phyloP scores from a whole-genome alignment of 176 grass and related monocot species.

The Tuctoria greenei region DNA sequence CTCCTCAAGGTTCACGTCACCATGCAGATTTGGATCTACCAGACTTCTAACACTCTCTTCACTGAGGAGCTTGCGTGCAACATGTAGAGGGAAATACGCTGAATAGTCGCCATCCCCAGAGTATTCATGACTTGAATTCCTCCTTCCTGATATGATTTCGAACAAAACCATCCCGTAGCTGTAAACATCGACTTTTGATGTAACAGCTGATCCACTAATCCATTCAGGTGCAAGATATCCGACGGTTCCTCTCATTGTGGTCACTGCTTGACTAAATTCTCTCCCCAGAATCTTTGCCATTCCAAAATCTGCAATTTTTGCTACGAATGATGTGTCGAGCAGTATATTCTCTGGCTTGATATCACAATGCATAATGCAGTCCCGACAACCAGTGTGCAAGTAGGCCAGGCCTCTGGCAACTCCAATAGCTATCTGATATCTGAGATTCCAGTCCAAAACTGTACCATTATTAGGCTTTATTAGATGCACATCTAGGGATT shows the following conservation, averaged over 20 bases:
- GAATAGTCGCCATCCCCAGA: not conserved
- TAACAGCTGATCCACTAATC: not conserved
- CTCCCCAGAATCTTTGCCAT: not conserved
- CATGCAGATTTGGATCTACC: slow-evolving; percentile 22
- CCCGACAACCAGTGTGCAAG: not conserved
- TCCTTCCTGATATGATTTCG: slow-evolving; percentile 1
- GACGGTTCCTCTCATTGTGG: slow-evolving; percentile 3
- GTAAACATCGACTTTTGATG: slow-evolving; percentile 4
- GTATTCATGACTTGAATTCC: not conserved
- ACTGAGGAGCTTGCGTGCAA: not conserved
- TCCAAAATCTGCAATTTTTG: slow-evolving; percentile 1
- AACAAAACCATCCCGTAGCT: slow-evolving; percentile 5
- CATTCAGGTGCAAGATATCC: not conserved
- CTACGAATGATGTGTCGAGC: not conserved
- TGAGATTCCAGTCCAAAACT: not conserved
- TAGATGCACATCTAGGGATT: not conserved
- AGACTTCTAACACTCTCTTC: not conserved
- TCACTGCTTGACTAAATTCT: not conserved
- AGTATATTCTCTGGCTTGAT: slow-evolving; percentile 14
- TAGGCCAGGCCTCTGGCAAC: not conserved
- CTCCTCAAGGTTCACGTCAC: slow-evolving; percentile 16
- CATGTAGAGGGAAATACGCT: slow-evolving; percentile 35
- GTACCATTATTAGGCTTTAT: not conserved
- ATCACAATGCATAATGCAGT: slow-evolving; percentile 10
- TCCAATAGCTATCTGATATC: not conserved